Percentiles rank a stretch among this genome's conserved stretches.
phyloP scores from a whole-genome alignment of 2,329 filamentous ascomycete genomes.

The Leptodontidium sp. region DNA sequence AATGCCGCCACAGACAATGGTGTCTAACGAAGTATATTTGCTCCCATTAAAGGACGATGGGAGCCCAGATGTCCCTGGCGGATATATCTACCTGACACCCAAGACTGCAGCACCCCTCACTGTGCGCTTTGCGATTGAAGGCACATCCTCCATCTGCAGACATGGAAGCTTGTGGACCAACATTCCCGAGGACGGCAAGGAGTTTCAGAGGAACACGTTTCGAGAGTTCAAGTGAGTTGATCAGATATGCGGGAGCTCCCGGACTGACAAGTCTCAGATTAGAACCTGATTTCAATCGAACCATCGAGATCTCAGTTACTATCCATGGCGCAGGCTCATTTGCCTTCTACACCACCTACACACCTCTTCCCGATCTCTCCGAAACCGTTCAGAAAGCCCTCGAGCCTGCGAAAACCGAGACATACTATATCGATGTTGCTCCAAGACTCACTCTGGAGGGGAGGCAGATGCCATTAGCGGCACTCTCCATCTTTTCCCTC shows the following conservation, averaged over 20 bases:
- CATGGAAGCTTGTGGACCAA: constrained; percentile 97
- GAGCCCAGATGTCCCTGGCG: constrained; percentile 85
- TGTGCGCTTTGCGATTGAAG: constrained; percentile 89
- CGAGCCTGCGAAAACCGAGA: constrained; percentile 72
- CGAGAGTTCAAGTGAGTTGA: constrained; percentile 83
- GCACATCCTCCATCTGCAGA: constrained; percentile 93
- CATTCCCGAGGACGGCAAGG: constrained; percentile 78
- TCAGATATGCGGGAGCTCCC: background rate
- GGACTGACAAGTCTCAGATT: constrained; percentile 63
- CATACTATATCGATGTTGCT: constrained; percentile 94
- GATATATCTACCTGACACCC: constrained; percentile 91
- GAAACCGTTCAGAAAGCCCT: constrained; percentile 56
- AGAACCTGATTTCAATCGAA: constrained; percentile 89
- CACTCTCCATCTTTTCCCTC: constrained; percentile 89
- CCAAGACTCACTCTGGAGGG: constrained; percentile 80
- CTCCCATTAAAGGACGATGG: constrained; percentile 93
- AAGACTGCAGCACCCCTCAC: constrained; percentile 76
- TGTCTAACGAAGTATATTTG: constrained; percentile 80
- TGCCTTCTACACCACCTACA: constrained; percentile 93
- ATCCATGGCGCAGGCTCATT: constrained; percentile 87
- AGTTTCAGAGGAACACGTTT: constrained; percentile 82
- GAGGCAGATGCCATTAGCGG: constrained; percentile 79
- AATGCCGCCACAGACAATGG: constrained; percentile 69
- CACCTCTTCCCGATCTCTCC: constrained; percentile 79
- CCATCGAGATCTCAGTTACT: constrained; percentile 87